phyloP scores from a whole-genome alignment of 805 yeast genomes.

The Yamadazyma olivae region DNA sequence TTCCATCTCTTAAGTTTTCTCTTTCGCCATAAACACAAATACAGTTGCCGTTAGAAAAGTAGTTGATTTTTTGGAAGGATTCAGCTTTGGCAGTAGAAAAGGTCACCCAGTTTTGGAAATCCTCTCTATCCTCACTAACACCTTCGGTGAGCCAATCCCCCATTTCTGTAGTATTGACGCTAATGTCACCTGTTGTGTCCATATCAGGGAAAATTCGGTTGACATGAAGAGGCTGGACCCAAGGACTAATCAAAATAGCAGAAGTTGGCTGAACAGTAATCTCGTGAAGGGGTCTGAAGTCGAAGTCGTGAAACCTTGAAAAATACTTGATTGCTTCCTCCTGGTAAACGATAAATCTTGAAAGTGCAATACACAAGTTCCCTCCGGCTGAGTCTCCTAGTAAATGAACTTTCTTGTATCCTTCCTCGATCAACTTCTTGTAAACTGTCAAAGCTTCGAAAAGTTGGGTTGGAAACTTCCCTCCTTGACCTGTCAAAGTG shows the following conservation, averaged over 20 bases:
- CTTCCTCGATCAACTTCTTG: conserved; percentile 17
- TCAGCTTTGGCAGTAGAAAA: conserved; percentile 21
- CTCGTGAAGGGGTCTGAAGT: conserved; percentile 10
- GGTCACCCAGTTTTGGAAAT: conserved; percentile 13
- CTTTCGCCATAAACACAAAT: conserved; percentile 29
- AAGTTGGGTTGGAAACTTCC: conserved; percentile 31
- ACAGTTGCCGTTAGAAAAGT: conserved; percentile 19
- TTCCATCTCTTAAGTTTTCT: conserved; percentile 28
- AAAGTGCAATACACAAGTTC: conserved; percentile 21
- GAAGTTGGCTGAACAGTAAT: conserved; percentile 25
- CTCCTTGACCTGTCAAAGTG: conserved; percentile 22
- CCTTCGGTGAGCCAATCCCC: conserved; percentile 30
- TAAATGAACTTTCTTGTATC: conserved; percentile 28
- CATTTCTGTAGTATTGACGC: conserved; percentile 23
- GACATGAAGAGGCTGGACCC: conserved; percentile 31
- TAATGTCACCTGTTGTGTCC: conserved; percentile 29
- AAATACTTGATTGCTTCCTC: conserved; percentile 27
- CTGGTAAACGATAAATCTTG: conserved; percentile 28
- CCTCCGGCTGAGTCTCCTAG: conserved; percentile 47
- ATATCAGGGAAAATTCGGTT: conserved; percentile 17
- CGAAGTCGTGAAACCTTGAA: conserved; percentile 4
- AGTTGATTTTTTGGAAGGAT: conserved; percentile 25
- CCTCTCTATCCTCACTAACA: conserved; percentile 10
- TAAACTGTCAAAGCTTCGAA: conserved; percentile 28
- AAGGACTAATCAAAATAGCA: conserved; percentile 28